Evolutionary conservation across 805 yeast genomes (phyloP).

Genomic region (Candida nemodendra): DNA sequence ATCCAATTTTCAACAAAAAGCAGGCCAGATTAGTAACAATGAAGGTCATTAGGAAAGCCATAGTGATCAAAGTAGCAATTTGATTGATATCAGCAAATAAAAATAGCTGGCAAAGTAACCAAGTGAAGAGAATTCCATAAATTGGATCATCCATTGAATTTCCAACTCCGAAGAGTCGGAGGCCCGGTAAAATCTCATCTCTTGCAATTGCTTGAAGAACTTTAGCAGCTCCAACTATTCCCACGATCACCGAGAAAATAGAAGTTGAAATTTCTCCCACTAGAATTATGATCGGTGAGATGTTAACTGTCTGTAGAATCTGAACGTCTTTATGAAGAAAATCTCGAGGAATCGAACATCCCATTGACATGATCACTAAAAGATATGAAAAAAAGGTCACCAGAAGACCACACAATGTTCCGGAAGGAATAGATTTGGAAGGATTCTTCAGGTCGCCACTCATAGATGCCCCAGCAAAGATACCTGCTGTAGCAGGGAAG

Average conservation of each 20-base stretch:
- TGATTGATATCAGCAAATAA: constrained; percentile 88
- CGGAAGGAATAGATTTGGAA: constrained; percentile 84
- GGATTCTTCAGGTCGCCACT: constrained; percentile 90
- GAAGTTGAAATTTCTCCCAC: constrained; percentile 93
- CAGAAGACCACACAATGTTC: constrained; percentile 83
- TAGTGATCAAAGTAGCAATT: constrained; percentile 91
- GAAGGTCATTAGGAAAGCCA: constrained; percentile 97
- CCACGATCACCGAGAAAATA: constrained; percentile 89
- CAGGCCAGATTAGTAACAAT: constrained; percentile 94
- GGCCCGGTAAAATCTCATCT: constrained; percentile 84
- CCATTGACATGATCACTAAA: constrained; percentile 78
- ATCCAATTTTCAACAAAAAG: constrained; percentile 77
- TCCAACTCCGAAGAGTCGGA: constrained; percentile 56
- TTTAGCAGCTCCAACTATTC: constrained; percentile 93
- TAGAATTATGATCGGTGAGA: constrained; percentile 65
- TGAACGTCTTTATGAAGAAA: constrained; percentile 77
- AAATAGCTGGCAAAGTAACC: constrained; percentile 80
- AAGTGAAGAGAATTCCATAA: constrained; percentile 68
- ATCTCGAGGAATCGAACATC: constrained; percentile 75
- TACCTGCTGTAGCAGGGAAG: constrained; percentile 98
- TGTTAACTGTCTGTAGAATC: constrained; percentile 76
- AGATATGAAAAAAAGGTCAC: constrained; percentile 77
- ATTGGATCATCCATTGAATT: constrained; percentile 54
- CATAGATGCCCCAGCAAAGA: constrained; percentile 98
- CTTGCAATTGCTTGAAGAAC: constrained; percentile 87